Conservation (phyloP, 768 basidiomycete genomes). For the Pulveroboletus sp. region DNA sequence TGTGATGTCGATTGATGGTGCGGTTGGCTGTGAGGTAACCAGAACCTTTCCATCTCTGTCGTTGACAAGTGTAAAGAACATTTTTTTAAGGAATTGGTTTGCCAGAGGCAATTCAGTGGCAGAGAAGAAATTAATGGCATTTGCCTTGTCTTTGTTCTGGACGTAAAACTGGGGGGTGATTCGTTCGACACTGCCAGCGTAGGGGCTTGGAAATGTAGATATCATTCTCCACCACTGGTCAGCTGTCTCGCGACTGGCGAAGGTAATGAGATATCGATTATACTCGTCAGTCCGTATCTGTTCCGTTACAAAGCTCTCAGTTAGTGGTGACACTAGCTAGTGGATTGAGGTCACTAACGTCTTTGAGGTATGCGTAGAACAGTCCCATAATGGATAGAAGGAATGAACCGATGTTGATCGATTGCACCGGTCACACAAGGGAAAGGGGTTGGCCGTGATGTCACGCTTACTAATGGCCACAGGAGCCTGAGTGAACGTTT, state of each 20-base stretch:
- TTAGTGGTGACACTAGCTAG: neutral
- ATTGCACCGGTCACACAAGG: no score
- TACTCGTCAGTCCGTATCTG: neutral
- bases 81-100: neutral
- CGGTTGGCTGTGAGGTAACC: no score
- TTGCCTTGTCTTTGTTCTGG: neutral
- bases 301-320: neutral
- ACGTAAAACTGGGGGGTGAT: slow-evolving; percentile 2
- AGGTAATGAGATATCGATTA: slow-evolving; percentile 18
- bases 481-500: no score
- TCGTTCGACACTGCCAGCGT: neutral
- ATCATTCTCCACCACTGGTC: slow-evolving; percentile 28
- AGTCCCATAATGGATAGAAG: neutral
- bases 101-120: neutral
- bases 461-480: no score
- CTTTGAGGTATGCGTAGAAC: slow-evolving; percentile 1
- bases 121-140: neutral
- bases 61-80: slow-evolving; percentile 3
- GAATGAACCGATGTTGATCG: no score
- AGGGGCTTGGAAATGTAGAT: slow-evolving; percentile 10
- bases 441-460: no score
- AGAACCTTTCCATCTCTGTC: neutral
- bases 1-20: neutral
- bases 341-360: neutral
- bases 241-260: slow-evolving; percentile 20